Base-by-base conservation (phyloP, 208 protist species). In the Leishmania aethiopica region DNA sequence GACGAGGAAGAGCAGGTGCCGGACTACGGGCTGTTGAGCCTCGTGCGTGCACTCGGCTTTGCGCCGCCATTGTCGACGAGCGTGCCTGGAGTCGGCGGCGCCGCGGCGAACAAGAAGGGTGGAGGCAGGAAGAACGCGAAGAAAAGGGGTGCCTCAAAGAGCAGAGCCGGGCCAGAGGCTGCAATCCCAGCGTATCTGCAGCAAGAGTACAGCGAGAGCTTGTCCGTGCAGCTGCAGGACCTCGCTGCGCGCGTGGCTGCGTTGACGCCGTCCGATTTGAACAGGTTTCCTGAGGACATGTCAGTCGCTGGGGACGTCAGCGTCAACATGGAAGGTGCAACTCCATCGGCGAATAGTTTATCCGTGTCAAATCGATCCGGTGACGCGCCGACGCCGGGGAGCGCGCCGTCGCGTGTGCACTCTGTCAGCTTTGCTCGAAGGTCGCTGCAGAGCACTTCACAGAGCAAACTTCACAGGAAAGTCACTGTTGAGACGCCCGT, bases 31-130 rank as follows among this genome's bases (percentile, higher is more conserved):
- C 42, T 86, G 28, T 17, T 86, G 60, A 84, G 79, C 45, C 75
- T 88, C 37, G 78, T 47, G 7, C 79, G 79, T 37, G 75, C 80
- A 1, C 84, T 88, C 35, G 80, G 80, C 51, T 88, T 84, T 66
- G 62, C 62, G n/a, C 51, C 67, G 22, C 71, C 79, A 3, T 49
- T 73, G 22, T 69, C 59, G 15, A 62, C 69, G 7, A 42, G 42
- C 57, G 47, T 75, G 15, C 35, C n/a, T 42, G 40, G 25, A 42
- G 37, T 32, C 25, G 59, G 11, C 22, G 64, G 59, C 7, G 35
- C 32, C 3, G 45, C 45, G 13, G 17, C 62, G 5, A 59, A 28
- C 11, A 81, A 78, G 64, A 85, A 82, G 17, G 42, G 45, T 25
- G 69, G 47, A 2, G 40, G n/a, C 53, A 53, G 17, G 35, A 75